phyloP scores from a whole-genome alignment of 2,329 filamentous ascomycete genomes.

The Fusarium verrucosum region DNA sequence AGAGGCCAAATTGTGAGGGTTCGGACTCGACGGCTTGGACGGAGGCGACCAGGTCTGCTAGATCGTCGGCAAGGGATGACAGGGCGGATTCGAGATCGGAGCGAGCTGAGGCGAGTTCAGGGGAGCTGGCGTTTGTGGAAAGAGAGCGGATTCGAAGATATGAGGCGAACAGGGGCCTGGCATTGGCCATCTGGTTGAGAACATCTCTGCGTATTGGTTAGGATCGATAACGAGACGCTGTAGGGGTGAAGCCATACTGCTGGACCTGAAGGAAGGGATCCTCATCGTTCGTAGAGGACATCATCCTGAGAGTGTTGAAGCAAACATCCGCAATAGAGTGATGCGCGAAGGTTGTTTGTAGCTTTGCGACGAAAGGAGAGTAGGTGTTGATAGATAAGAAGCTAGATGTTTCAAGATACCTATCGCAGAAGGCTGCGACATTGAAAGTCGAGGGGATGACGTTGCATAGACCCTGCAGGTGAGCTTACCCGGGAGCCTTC shows the following conservation, averaged over 20 bases:
- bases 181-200: slow-evolving; percentile 79
- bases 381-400: not conserved
- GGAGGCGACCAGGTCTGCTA: slow-evolving; percentile 86
- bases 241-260: slow-evolving; percentile 59
- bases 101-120: slow-evolving; percentile 84
- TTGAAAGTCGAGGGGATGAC: slow-evolving; percentile 44
- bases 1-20: slow-evolving; percentile 86
- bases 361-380: not conserved
- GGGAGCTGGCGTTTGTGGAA: slow-evolving; percentile 73
- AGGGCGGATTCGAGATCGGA: slow-evolving; percentile 74
- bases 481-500: slow-evolving; percentile 21
- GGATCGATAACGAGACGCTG: not conserved
- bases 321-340: slow-evolving; percentile 37
- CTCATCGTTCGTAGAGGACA: slow-evolving; percentile 73
- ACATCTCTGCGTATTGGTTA: slow-evolving; percentile 74
- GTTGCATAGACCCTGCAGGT: slow-evolving; percentile 40
- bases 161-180: slow-evolving; percentile 88
- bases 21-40: slow-evolving; percentile 88
- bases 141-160: slow-evolving; percentile 96
- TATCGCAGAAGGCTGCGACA: slow-evolving; percentile 39
- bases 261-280: slow-evolving; percentile 79
- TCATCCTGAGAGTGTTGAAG: slow-evolving; percentile 58
- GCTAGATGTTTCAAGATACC: slow-evolving; percentile 14
- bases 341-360: not conserved
- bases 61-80: slow-evolving; percentile 78